These are phyloP conservation scores for Rhexocercosporidium sp. DNA, from an alignment of 2,329 filamentous ascomycete genomes.

Conservation along the genomic window DNA sequence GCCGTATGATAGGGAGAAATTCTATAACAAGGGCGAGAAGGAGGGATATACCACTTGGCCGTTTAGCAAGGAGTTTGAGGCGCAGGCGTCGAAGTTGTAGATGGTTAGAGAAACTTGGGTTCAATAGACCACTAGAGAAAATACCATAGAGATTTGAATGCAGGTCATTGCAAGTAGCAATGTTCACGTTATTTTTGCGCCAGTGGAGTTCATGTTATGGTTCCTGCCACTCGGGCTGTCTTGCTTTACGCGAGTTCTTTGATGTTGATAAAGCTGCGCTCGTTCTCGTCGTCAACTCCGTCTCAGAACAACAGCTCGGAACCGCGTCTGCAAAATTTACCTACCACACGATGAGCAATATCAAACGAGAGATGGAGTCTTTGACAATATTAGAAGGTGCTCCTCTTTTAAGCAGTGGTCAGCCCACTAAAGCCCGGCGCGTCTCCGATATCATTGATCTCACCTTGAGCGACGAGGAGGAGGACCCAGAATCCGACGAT, in stretches of 20 bases:
- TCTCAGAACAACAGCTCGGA: neutral
- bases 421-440: neutral
- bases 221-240: too few relatives aligned
- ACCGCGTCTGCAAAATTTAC: neutral
- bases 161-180: neutral
- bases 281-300: neutral
- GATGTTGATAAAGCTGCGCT: neutral
- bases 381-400: neutral
- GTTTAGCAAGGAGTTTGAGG: slow-evolving; percentile 41
- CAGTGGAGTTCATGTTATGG: too few relatives aligned
- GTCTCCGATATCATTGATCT: neutral
- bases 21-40: slow-evolving; percentile 42
- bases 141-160: slow-evolving; percentile 9
- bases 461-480: neutral
- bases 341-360: neutral
- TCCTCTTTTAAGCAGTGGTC: neutral
- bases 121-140: slow-evolving; percentile 11
- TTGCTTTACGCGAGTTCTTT: neutral
- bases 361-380: neutral
- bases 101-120: neutral
- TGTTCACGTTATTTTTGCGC: neutral
- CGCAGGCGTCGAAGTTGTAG: slow-evolving; percentile 30
- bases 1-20: slow-evolving; percentile 47
- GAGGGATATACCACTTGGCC: slow-evolving; percentile 46
- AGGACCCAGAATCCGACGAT: neutral